Base-by-base conservation (phyloP, 176 grass and related monocot genomes). In the Bothriochloa decipiens region DNA sequence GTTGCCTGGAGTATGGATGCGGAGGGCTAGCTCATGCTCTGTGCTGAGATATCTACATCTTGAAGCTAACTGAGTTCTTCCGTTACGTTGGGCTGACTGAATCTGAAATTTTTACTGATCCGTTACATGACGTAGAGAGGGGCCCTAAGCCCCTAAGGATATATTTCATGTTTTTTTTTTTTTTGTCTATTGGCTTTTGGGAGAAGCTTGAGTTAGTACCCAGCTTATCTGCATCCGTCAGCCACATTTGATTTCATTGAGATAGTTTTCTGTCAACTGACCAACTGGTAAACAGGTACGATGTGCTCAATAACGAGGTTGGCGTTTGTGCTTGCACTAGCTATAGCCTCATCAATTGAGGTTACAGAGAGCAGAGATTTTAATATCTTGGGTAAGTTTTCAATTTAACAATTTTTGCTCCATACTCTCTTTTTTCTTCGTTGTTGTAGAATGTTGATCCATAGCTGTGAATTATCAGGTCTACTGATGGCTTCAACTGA, bases 321-420 rank as follows among this genome's bases (percentile, higher is more conserved):
- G 0, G 47, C 27, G 11, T 26, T 86, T 68, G 58, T 83, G 12
- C 68, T 90, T 26, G n/a, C 17, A 22, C 41, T 90, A 40, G 70
- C 39, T 47, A 75, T 63, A n/a, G 80, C 66, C 8, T 74, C 82
- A 3, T 57, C 84, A 40, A 14, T 22, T 11, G 72, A 17, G 27
- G 60, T 60, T 14, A 68, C 74, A 6, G 79, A 82, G 67, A 86
- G 80, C 61, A 79, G 66, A 67, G 29, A 50, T 68, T 32, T 69
- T 65, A 47, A 23, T 65, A 79, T 83, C 23, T 23, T 90, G 60
- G 69, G 88, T 86, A 79, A 90, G 88, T 68, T 74, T 49, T 71
- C 6, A 13, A 17, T 77, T 46, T 43, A n/a, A 3, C 11, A 20
- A 58, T 58, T 58, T 58, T 58, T 23, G 55, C 8, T 58, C 20